Percentiles rank a stretch among this genome's conserved stretches.
Evolutionary conservation across 2,329 filamentous ascomycete species (phyloP).

Genomic region (Diaporthe sp.): DNA sequence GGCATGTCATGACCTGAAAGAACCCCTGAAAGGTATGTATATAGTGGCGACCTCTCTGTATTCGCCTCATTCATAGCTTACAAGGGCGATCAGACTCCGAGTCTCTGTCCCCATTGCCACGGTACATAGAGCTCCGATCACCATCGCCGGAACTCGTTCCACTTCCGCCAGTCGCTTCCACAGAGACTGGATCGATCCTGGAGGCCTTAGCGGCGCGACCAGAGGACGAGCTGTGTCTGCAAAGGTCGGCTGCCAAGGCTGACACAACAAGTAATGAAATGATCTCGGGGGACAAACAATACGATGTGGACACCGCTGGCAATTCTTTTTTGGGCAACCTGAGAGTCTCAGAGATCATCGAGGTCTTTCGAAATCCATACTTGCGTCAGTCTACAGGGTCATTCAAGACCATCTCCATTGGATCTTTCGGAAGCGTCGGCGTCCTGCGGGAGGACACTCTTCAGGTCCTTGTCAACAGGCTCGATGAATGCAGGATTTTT

Average conservation of each 20-base stretch:
- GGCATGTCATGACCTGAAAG: no score
- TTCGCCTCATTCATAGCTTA: not conserved
- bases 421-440: not conserved
- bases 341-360: not conserved
- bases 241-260: not conserved
- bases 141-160: not conserved
- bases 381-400: not conserved
- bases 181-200: not conserved
- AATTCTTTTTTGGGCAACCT: not conserved
- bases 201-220: no score
- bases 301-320: not conserved
- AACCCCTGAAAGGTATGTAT: not conserved
- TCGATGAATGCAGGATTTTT: no score
- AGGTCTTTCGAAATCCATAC: not conserved
- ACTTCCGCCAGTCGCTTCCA: not conserved
- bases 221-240: not conserved
- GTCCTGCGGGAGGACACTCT: not conserved
- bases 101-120: not conserved
- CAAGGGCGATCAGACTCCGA: not conserved
- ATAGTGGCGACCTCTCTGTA: not conserved
- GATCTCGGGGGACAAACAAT: not conserved
- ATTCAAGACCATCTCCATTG: not conserved
- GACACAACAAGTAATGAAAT: not conserved
- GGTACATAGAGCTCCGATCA: not conserved
- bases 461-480: not conserved